These are phyloP conservation scores for Earliella scabrosa DNA, from an alignment of 1,284 basidiomycete species.

Conservation along the genomic window DNA sequence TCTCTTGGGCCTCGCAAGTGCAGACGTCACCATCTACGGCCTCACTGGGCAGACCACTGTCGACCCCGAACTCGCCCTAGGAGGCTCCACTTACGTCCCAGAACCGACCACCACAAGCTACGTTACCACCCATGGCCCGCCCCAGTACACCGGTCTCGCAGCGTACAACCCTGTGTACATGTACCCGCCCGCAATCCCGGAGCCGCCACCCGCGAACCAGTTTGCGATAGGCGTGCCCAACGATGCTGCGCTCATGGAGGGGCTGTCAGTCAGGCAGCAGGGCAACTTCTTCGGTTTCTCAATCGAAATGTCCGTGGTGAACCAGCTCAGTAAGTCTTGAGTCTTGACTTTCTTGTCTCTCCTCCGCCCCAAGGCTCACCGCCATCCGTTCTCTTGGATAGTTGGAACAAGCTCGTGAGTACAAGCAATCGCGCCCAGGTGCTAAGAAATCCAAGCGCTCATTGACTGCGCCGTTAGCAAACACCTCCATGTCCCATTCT, in stretches of 20 bases:
- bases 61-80: background rate
- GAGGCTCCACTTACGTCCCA: background rate
- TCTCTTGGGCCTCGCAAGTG: background rate
- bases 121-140: conserved; percentile 4
- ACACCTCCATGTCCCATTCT: conserved; percentile 60
- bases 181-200: conserved; percentile 23
- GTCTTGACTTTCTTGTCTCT: background rate
- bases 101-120: conserved; percentile 2
- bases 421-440: conserved; percentile 52
- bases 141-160: conserved; percentile 10
- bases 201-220: conserved; percentile 20
- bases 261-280: conserved; percentile 55
- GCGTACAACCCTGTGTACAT: conserved; percentile 25
- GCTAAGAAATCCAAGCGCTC: too few species aligned
- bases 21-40: conserved; percentile 11
- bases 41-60: conserved; percentile 8
- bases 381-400: conserved; percentile 37
- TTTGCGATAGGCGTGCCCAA: conserved; percentile 19
- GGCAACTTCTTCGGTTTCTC: conserved; percentile 75
- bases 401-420: conserved; percentile 70
- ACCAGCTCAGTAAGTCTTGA: conserved; percentile 57
- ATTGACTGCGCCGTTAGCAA: conserved; percentile 36
- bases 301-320: conserved; percentile 73
- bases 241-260: conserved; percentile 20
- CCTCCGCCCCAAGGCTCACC: background rate